Evolutionary conservation across 768 basidiomycete species (phyloP).

Genomic region (Mycena galopus): DNA sequence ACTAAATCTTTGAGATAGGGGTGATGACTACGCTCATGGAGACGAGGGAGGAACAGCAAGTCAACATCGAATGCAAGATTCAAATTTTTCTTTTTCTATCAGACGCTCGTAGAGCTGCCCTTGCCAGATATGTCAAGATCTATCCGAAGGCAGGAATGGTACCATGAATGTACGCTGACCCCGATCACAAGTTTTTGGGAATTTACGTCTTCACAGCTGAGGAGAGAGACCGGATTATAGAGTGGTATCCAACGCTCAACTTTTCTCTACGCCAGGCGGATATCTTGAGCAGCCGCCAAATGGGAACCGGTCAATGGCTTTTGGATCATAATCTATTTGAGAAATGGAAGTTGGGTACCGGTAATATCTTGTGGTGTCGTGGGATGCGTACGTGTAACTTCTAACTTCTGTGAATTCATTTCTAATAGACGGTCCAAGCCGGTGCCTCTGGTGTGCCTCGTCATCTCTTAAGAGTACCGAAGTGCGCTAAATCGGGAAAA

Average conservation of each 20-base stretch:
- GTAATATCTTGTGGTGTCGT: conserved; percentile 3
- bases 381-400: conserved; percentile 20
- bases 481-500: too few species aligned
- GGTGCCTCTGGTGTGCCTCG: conserved; percentile 5
- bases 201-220: neutral
- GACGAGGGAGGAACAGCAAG: too few species aligned
- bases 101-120: too few species aligned
- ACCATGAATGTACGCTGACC: too few species aligned
- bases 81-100: too few species aligned
- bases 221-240: neutral
- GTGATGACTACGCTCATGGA: too few species aligned
- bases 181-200: neutral
- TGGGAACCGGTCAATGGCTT: conserved; percentile 4
- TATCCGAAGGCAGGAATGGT: neutral
- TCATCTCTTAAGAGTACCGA: neutral
- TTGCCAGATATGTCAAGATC: neutral
- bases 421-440: neutral
- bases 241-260: conserved; percentile 10
- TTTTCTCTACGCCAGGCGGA: neutral
- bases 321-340: neutral
- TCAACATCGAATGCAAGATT: too few species aligned
- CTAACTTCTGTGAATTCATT: neutral
- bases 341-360: neutral
- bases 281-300: neutral
- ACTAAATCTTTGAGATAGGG: too few species aligned